Conservation (phyloP, 345 rosid genomes). For the Balakata baccata region DNA sequence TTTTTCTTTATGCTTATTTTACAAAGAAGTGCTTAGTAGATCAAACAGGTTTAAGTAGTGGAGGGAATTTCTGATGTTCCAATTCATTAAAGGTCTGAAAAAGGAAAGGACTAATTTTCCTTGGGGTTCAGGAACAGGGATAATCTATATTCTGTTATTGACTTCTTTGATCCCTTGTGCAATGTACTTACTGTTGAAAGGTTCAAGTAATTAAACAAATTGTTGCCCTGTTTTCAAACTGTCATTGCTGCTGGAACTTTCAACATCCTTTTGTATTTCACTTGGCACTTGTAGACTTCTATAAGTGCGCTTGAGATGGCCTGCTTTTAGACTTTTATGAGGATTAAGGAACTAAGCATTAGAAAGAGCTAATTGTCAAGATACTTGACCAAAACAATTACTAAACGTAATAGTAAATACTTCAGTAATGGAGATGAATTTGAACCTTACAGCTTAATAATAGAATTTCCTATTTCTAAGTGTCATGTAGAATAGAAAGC, state of each 20-base stretch:
- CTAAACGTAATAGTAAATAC: neutral
- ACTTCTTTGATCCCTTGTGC: neutral
- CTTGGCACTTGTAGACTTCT: neutral
- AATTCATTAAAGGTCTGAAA: neutral
- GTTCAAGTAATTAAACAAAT: neutral
- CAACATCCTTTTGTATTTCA: neutral
- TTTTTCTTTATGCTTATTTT: neutral
- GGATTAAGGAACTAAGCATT: neutral
- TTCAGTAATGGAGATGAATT: neutral
- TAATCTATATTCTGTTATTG: neutral
- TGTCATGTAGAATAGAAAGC: neutral
- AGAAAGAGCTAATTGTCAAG: neutral
- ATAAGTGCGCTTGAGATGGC: neutral
- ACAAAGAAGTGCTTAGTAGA: neutral
- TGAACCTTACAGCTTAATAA: neutral
- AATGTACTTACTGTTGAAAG: neutral
- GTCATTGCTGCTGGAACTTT: neutral
- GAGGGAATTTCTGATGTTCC: neutral
- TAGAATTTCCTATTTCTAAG: neutral
- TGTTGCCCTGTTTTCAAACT: neutral
- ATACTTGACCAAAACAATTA: neutral
- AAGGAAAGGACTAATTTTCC: neutral
- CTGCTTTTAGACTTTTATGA: neutral
- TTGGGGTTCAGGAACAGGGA: neutral
- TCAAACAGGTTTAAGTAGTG: neutral